A percentile compares a stretch with the other conserved stretches of the same genome.
Evolutionary conservation across 805 yeast genomes (phyloP).

Genomic region (Candida rishiriensis): DNA sequence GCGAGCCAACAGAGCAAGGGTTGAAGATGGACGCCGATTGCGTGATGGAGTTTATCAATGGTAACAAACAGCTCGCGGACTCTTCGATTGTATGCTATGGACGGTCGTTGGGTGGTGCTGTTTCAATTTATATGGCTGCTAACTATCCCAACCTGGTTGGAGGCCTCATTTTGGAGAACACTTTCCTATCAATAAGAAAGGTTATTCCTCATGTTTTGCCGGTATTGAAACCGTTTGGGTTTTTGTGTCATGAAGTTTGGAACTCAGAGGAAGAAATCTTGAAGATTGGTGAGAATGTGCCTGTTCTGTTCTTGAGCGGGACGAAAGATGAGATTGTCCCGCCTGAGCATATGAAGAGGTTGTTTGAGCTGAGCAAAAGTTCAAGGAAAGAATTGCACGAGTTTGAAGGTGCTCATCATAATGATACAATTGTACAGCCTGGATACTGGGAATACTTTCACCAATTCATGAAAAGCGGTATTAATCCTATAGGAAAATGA

Average conservation of each 20-base stretch:
- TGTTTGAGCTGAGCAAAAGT: slow-evolving; percentile 51
- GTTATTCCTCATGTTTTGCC: slow-evolving; percentile 76
- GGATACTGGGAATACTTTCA: slow-evolving; percentile 73
- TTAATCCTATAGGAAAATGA: slow-evolving; percentile 32
- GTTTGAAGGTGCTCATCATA: slow-evolving; percentile 66
- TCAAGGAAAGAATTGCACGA: slow-evolving; percentile 46
- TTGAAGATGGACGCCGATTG: slow-evolving; percentile 78
- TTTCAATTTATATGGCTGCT: slow-evolving; percentile 75
- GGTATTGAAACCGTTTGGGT: slow-evolving; percentile 46
- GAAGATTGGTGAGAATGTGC: slow-evolving; percentile 47
- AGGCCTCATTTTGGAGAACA: slow-evolving; percentile 79
- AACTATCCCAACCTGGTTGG: slow-evolving; percentile 44
- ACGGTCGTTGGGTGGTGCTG: slow-evolving; percentile 93
- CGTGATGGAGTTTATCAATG: slow-evolving; percentile 52
- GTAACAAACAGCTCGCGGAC: slow-evolving; percentile 47
- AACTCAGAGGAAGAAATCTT: slow-evolving; percentile 61
- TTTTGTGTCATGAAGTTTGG: slow-evolving; percentile 79
- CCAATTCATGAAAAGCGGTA: slow-evolving; percentile 45
- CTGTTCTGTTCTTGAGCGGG: slow-evolving; percentile 71
- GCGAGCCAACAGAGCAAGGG: slow-evolving; percentile 72
- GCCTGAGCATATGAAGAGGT: slow-evolving; percentile 67
- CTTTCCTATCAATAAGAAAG: slow-evolving; percentile 72
- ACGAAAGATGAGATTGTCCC: slow-evolving; percentile 87
- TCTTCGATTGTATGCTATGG: slow-evolving; percentile 72
- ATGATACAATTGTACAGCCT: slow-evolving; percentile 73